Evolutionary conservation across 2,329 filamentous ascomycete genomes (phyloP), one percentile per base, ranked within the genome.

Genomic region (Lachnellula occidentalis): DNA sequence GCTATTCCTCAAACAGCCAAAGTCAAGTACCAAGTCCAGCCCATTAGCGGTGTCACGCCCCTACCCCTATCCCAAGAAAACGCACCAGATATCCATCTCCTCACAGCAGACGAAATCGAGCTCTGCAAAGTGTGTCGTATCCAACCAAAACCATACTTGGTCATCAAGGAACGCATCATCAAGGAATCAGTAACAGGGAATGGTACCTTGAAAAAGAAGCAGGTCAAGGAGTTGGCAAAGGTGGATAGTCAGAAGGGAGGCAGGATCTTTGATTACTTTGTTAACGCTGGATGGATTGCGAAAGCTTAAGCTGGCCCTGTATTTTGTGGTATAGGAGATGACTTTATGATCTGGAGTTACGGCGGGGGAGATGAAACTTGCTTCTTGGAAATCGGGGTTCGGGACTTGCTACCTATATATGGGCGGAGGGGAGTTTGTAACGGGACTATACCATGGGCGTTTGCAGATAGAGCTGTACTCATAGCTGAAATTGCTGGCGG

Each of bases 201-300:
- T 55, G 94, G 94, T 1, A 82, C 79, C 12, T 74, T 99, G 7
- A 97, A 96, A 77, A 96, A 94, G 79, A 97, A 96, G 73, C 86
- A 92, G 63, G 91, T 91, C 2, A 88, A 87, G 68, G 88, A 95
- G 67, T 86, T 97, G 24, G 92, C 88, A 67, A 73, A 85, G 69
- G 80, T 97, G 50, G 92, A 97, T 66, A 82, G 84, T 9, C 87
- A 88, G 60, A 97, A 96, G 71, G 87, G 88, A 0, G 86, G 87
- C 17, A 81, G 90, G 61, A 83, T 97, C 55, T 96, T 92, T 72
- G 94, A 97, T 70, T 97, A 96, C 69, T 92, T 96, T 74, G 88
- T 95, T 59, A 89, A 91, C 68, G 86, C 85, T 53, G 94, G 92
- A 2, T 97, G 92, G 91, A 86, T 97, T 57, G 87, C 85, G 34